Conservation (phyloP, 768 basidiomycete species). For the Gyrodon lividus region DNA sequence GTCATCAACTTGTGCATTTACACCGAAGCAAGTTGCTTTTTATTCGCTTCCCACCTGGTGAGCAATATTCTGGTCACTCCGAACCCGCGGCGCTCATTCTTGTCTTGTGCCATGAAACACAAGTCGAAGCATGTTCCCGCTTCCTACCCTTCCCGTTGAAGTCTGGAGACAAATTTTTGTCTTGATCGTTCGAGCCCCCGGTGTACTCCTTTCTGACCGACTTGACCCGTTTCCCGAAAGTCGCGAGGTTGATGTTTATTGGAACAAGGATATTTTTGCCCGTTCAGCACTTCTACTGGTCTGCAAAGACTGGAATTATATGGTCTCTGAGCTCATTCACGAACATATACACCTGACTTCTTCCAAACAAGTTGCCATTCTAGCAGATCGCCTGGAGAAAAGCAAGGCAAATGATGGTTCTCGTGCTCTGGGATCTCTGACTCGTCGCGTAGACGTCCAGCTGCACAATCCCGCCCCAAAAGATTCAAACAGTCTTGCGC, state of each 20-base stretch:
- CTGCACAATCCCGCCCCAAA: slow-evolving; percentile 33
- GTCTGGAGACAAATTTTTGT: slow-evolving; percentile 43
- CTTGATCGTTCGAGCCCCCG: slow-evolving; percentile 34
- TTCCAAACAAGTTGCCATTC: slow-evolving; percentile 32
- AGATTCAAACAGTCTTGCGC: slow-evolving; percentile 25
- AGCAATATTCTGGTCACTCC: not conserved
- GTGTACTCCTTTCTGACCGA: slow-evolving; percentile 31
- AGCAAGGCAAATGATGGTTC: slow-evolving; percentile 18
- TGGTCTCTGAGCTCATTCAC: slow-evolving; percentile 38
- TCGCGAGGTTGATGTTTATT: slow-evolving; percentile 31
- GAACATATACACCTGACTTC: slow-evolving; percentile 42
- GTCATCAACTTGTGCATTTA: not conserved
- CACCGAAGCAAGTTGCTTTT: not conserved
- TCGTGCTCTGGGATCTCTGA: slow-evolving; percentile 37
- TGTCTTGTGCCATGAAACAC: slow-evolving; percentile 1
- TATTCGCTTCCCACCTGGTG: slow-evolving; percentile 7
- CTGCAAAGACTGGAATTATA: slow-evolving; percentile 36
- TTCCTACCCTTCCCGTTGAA: slow-evolving; percentile 33
- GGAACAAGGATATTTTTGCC: slow-evolving; percentile 26
- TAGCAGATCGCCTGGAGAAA: slow-evolving; percentile 37
- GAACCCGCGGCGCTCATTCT: too few relatives aligned
- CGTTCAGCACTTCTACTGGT: slow-evolving; percentile 35
- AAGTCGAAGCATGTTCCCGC: slow-evolving; percentile 10
- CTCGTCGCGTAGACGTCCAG: slow-evolving; percentile 42
- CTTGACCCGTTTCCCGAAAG: slow-evolving; percentile 42